Evolutionary conservation across 2,329 filamentous ascomycete genomes (phyloP).

Genomic region (Aspergillus luchuensis): DNA sequence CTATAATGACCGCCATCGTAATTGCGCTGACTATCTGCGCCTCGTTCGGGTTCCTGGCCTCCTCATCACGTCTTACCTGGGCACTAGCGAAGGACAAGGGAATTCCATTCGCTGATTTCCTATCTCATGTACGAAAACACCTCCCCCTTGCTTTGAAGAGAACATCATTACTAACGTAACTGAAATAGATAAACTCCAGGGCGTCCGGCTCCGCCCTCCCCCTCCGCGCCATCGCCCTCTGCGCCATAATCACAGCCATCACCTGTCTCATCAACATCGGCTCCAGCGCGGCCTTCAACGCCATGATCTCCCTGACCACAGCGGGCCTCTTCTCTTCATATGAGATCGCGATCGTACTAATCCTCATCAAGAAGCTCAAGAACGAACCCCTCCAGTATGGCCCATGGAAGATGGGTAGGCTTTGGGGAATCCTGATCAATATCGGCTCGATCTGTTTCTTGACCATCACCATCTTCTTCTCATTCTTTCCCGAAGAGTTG

Average conservation of each 20-base stretch:
- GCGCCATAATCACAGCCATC: slow-evolving; percentile 38
- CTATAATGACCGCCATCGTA: slow-evolving; percentile 43
- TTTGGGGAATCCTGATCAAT: neutral
- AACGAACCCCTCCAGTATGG: slow-evolving; percentile 39
- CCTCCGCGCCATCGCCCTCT: slow-evolving; percentile 26
- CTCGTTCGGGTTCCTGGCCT: slow-evolving; percentile 42
- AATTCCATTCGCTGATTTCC: slow-evolving; percentile 44
- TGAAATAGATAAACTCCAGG: slow-evolving; percentile 31
- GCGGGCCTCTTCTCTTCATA: slow-evolving; percentile 54
- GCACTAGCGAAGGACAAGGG: slow-evolving; percentile 49
- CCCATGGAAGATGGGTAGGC: slow-evolving; percentile 49
- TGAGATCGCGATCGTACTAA: slow-evolving; percentile 49
- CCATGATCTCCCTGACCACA: slow-evolving; percentile 53
- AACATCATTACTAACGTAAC: neutral
- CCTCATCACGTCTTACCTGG: slow-evolving; percentile 43
- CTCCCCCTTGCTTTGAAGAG: too few species aligned
- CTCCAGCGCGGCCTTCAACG: slow-evolving; percentile 55
- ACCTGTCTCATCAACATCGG: slow-evolving; percentile 53
- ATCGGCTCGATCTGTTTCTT: neutral
- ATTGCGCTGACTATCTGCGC: slow-evolving; percentile 41
- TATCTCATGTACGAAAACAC: slow-evolving; percentile 26
- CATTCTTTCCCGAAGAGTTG: neutral
- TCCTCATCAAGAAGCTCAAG: slow-evolving; percentile 47
- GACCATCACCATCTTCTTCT: slow-evolving; percentile 4
- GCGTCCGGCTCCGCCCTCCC: slow-evolving; percentile 34